Evolutionary conservation across 2,329 filamentous ascomycete genomes (phyloP).

Genomic region (Akanthomyces lecanii): DNA sequence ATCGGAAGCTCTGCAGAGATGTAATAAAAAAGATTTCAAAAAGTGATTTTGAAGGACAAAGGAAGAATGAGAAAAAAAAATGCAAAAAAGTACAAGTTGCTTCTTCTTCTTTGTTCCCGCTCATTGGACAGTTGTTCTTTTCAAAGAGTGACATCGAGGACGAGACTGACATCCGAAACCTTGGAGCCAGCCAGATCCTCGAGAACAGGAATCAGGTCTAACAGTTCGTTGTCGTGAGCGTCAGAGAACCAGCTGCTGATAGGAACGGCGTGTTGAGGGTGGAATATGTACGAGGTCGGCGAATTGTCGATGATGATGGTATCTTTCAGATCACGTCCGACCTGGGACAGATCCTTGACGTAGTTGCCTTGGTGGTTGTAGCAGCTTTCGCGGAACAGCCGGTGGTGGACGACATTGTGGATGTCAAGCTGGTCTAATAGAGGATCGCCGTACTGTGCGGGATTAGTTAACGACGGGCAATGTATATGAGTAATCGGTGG

Average conservation of each 20-base stretch:
- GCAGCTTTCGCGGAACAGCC: constrained; percentile 95
- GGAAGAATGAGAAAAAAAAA: constrained; percentile 28
- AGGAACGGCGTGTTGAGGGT: constrained; percentile 95
- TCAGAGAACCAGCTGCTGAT: constrained; percentile 99
- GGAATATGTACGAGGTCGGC: constrained; percentile 98
- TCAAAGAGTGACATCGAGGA: constrained; percentile 84
- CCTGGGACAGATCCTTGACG: constrained; percentile 96
- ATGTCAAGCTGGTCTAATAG: constrained; percentile 95
- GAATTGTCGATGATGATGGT: constrained; percentile 99
- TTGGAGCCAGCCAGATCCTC: constrained; percentile 88
- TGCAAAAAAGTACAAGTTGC: constrained; percentile 18
- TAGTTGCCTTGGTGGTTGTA: constrained; percentile 99
- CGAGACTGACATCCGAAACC: constrained; percentile 93
- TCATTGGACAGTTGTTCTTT: constrained; percentile 19
- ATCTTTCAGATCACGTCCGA: constrained; percentile 90
- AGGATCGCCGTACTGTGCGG: constrained; percentile 81
- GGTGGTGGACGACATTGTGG: constrained; percentile 91
- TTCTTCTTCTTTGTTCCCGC: constrained; percentile 17
- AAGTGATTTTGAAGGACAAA: constrained; percentile 22
- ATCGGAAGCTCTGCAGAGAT: constrained; percentile 17
- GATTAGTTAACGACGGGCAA: constrained; percentile 21
- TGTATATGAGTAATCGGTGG: neutral
- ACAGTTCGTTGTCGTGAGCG: constrained; percentile 96
- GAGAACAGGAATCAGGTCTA: constrained; percentile 95
- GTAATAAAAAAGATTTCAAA: constrained; percentile 14